Base-by-base conservation (phyloP, 2,329 filamentous ascomycete species). In the Epichloe sylvatica region DNA sequence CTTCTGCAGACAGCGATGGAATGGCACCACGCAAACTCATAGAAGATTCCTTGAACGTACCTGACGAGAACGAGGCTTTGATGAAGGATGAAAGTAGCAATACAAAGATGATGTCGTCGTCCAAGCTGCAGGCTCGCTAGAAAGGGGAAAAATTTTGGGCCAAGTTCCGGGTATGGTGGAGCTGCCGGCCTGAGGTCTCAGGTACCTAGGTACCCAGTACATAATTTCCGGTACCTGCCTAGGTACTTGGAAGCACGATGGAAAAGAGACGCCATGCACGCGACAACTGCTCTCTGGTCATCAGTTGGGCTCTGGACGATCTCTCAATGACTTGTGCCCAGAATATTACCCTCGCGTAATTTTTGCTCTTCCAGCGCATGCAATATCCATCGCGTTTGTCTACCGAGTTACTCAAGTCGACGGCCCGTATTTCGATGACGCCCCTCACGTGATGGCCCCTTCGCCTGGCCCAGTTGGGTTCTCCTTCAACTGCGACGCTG, bases 111-210 rank as follows among this genome's bases (percentile, higher is more conserved):
- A 40, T 44, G 35, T 30, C 13, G 37, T 46, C 42, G 47, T 33
- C 15, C 42, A 39, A 46, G 42, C 35, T 46, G 42, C 35, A 39
- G 19, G 35, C 34, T 40, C n/a, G 23, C 35, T 39, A 36, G 51
- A 62, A 54, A 53, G 55, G 53, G 52, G 57, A 61, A 63, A 63
- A 58, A 59, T 62, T 63, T 63, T 60, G 57, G 49, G 36, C 5
- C 17, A 41, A 39, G 21, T 23, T 23, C 51, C 53, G 51, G 47
- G 51, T 43, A 49, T 50, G 12, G 30, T 61, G 58, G n/a, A 23
- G 33, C 34, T 15, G 34, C 54, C 51, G 54, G 63, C 63, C 63
- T 64, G 61, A 65, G 60, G 58, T 63, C 57, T 66, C 59, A 65
- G 61, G 30, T 30, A 30, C 30, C 30, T 30, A 30, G 30, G 30